These are phyloP conservation scores for Anisodus tanguticus DNA, from an alignment of 257 asterid genomes.

Conservation along the genomic window DNA sequence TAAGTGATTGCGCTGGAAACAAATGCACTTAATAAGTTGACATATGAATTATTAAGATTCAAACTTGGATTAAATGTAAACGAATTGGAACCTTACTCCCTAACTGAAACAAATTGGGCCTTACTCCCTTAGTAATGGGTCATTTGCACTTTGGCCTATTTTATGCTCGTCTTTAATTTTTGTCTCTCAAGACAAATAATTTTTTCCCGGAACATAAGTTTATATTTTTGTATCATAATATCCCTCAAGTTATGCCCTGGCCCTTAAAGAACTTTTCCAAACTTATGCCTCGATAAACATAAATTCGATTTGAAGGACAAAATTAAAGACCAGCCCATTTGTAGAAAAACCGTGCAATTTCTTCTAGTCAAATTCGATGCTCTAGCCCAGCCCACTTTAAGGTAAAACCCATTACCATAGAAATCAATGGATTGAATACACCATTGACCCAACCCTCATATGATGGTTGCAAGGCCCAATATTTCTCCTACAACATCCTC, in stretches of 20 bases:
- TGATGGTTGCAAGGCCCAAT: not conserved
- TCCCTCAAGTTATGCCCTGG: not conserved
- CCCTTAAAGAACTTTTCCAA: not conserved
- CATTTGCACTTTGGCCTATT: too few species aligned
- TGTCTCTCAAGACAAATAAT: too few species aligned
- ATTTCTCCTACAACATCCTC: not conserved
- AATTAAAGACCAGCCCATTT: too few species aligned
- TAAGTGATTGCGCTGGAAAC: not conserved
- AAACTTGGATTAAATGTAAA: not conserved
- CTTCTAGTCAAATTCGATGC: not conserved
- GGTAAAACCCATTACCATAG: not conserved
- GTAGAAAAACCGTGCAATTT: too few species aligned
- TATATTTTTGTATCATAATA: too few species aligned
- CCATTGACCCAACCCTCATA: too few species aligned
- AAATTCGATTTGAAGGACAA: too few species aligned
- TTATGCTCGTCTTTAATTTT: too few species aligned
- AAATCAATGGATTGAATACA: too few species aligned
- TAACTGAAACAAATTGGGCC: not conserved
- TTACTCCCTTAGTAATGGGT: too few species aligned
- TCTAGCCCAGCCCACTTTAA: not conserved
- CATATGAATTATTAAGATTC: not conserved
- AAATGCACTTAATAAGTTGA: not conserved
- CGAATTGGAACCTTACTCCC: not conserved
- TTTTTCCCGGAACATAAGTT: too few species aligned
- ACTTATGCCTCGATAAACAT: too few species aligned